Evolutionary conservation across 2,329 filamentous ascomycete species (phyloP).

Genomic region (Monilinia vaccinii-corymbosi): DNA sequence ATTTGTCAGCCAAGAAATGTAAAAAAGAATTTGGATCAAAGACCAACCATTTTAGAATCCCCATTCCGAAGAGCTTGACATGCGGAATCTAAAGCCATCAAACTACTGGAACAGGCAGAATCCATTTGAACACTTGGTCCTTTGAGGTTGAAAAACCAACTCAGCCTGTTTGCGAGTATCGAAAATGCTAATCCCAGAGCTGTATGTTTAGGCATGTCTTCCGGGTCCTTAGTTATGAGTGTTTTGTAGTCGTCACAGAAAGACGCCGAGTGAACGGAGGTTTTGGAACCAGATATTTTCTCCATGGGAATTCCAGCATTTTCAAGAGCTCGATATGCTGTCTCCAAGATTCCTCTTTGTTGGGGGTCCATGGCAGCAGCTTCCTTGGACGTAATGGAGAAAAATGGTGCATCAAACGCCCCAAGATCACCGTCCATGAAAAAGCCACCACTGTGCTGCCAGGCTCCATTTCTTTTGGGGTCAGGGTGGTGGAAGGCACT

Average conservation of each 20-base stretch:
- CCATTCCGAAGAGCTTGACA: conserved; percentile 39
- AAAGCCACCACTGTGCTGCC: too few species aligned
- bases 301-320: conserved; percentile 14
- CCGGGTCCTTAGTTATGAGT: conserved; percentile 20
- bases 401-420: conserved; percentile 17
- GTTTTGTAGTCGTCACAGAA: too few species aligned
- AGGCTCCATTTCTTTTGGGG: too few species aligned
- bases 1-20: neutral
- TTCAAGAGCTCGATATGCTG: conserved; percentile 14
- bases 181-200: conserved; percentile 23
- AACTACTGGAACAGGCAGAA: conserved; percentile 47
- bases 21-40: conserved; percentile 29
- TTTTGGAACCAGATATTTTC: conserved; percentile 15
- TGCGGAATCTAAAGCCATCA: conserved; percentile 45
- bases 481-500: too few species aligned
- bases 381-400: conserved; percentile 12
- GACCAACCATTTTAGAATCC: conserved; percentile 25
- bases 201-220: conserved; percentile 11
- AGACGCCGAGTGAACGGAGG: conserved; percentile 28
- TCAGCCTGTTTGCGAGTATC: conserved; percentile 45
- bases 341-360: conserved; percentile 34
- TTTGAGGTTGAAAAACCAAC: conserved; percentile 42
- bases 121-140: conserved; percentile 46
- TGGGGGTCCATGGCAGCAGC: conserved; percentile 35
- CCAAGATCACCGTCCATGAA: conserved; percentile 8